These are phyloP conservation scores for Rhynchosporium graminicola DNA, from an alignment of 2,329 filamentous ascomycete genomes.

Conservation along the genomic window DNA sequence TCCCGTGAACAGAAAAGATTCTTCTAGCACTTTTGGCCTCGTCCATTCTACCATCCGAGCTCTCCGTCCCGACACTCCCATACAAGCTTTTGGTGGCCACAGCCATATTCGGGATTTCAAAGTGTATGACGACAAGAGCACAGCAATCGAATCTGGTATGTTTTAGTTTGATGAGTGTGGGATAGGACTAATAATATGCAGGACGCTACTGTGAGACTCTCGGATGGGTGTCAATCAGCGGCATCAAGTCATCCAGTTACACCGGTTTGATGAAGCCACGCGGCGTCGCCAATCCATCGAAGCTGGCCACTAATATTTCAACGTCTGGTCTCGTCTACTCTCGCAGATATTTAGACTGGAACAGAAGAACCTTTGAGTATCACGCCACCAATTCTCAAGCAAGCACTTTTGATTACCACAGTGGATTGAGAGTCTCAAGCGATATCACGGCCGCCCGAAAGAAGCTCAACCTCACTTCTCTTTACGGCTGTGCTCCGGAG, in stretches of 20 bases:
- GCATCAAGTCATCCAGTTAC: constrained; percentile 43
- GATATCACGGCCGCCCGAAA: constrained; percentile 70
- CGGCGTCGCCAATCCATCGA: constrained; percentile 40
- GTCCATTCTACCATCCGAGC: constrained; percentile 77
- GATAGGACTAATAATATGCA: constrained; percentile 14
- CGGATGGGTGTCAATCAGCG: constrained; percentile 84
- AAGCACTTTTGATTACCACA: constrained; percentile 70
- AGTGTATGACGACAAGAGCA: constrained; percentile 72
- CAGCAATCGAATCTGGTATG: constrained; percentile 75
- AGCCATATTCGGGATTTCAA: constrained; percentile 83
- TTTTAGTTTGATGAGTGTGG: background rate
- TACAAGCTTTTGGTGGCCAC: constrained; percentile 88
- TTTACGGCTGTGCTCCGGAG: constrained; percentile 77
- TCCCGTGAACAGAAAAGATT: constrained; percentile 56
- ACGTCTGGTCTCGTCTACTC: constrained; percentile 52
- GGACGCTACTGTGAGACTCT: constrained; percentile 86
- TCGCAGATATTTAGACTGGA: constrained; percentile 89
- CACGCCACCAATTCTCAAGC: constrained; percentile 74
- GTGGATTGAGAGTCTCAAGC: constrained; percentile 68
- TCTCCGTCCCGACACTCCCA: constrained; percentile 73
- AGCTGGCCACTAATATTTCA: constrained; percentile 33
- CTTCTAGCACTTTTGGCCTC: constrained; percentile 70
- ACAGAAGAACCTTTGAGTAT: constrained; percentile 72
- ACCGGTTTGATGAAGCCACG: constrained; percentile 30
- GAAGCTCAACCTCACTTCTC: constrained; percentile 67